Conservation (phyloP, 148 eudicot species). For the Vaccinium darrowii region DNA sequence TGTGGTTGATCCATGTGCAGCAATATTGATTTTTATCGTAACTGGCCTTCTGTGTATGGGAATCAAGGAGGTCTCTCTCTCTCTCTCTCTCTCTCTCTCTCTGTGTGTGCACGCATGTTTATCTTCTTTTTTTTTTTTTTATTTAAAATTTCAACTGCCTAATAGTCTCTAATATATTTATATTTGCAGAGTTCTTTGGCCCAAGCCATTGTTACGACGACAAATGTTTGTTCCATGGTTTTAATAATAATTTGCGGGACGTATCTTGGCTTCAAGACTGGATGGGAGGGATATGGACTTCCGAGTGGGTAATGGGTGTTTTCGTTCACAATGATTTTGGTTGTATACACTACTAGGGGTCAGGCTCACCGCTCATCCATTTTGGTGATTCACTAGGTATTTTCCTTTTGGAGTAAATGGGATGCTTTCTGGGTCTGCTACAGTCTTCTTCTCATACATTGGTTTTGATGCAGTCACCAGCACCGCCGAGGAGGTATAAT, state of each 20-base stretch:
- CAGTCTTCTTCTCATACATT: slow-evolving; percentile 57
- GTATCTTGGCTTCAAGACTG: slow-evolving; percentile 75
- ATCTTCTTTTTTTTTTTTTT: too few relatives aligned
- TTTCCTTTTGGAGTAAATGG: slow-evolving; percentile 63
- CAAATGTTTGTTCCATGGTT: slow-evolving; percentile 76
- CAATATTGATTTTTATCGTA: slow-evolving; percentile 60
- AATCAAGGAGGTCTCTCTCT: slow-evolving; percentile 24
- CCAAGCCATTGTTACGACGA: slow-evolving; percentile 70
- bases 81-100: slow-evolving; percentile 3
- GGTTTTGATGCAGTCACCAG: slow-evolving; percentile 67
- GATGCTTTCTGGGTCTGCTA: slow-evolving; percentile 65
- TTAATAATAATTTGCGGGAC: slow-evolving; percentile 73
- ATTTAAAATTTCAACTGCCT: neutral
- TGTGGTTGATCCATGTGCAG: slow-evolving; percentile 90
- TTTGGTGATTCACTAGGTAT: slow-evolving; percentile 27
- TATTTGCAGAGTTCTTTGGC: slow-evolving; percentile 49
- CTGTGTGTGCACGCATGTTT: too few relatives aligned
- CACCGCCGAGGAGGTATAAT: slow-evolving; percentile 60
- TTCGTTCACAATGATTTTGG: neutral
- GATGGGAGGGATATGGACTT: slow-evolving; percentile 83
- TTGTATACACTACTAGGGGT: neutral
- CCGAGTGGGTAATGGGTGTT: slow-evolving; percentile 42
- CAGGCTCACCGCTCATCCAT: neutral
- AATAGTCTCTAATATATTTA: neutral
- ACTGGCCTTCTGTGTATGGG: slow-evolving; percentile 80